phyloP scores from a whole-genome alignment of 2,329 filamentous ascomycete genomes.

The Aschersonia sp. region DNA sequence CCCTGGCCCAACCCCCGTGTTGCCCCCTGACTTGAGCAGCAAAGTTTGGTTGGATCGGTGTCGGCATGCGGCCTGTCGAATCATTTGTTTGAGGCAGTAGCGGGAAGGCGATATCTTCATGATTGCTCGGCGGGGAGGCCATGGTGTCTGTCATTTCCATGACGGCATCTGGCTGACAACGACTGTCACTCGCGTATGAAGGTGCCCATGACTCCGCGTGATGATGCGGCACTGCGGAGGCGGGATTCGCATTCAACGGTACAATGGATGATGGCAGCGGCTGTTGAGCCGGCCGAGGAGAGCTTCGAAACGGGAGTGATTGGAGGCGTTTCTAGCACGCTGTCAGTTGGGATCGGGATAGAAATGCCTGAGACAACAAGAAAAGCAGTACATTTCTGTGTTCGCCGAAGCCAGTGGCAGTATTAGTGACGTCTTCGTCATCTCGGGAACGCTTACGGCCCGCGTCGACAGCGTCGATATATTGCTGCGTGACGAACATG shows the following conservation, averaged over 20 bases:
- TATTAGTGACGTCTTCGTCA: conserved; percentile 25
- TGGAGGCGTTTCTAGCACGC: conserved; percentile 36
- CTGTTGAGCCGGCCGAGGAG: conserved; percentile 19
- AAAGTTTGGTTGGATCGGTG: conserved; percentile 45
- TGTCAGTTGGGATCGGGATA: too few relatives aligned
- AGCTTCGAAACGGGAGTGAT: conserved; percentile 34
- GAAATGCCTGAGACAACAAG: too few relatives aligned
- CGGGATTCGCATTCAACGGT: conserved; percentile 23
- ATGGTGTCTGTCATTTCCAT: conserved; percentile 34
- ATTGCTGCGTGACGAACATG: conserved; percentile 23
- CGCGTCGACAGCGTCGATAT: conserved; percentile 17
- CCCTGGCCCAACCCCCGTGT: conserved; percentile 26
- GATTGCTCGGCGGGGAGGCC: conserved; percentile 5
- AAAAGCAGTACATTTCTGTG: conserved; percentile 30
- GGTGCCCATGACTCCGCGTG: conserved; percentile 19
- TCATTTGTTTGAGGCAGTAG: neutral
- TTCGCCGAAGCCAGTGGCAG: conserved; percentile 29
- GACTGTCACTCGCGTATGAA: conserved; percentile 7
- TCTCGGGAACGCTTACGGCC: conserved; percentile 31
- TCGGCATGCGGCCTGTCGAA: conserved; percentile 35
- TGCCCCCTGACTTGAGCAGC: conserved; percentile 39
- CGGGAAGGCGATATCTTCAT: conserved; percentile 7
- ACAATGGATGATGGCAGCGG: conserved; percentile 20
- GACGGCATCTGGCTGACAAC: conserved; percentile 21
- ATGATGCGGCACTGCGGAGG: conserved; percentile 18